Evolutionary conservation across 768 basidiomycete genomes (phyloP), one percentile per base, ranked within the genome.

Genomic region (Collybia mongolica): DNA sequence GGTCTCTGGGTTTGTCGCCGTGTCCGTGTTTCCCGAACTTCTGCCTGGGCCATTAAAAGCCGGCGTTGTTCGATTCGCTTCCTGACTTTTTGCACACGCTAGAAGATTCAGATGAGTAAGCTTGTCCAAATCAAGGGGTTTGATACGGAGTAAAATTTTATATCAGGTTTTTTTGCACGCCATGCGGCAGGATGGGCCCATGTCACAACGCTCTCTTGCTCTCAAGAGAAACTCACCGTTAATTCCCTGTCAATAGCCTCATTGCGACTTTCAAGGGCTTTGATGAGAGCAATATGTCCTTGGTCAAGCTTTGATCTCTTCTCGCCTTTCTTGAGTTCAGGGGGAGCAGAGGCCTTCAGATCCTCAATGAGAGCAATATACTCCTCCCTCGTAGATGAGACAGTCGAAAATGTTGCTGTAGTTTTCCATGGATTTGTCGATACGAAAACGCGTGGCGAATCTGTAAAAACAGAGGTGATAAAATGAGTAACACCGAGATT

Each of bases 351-450:
- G 11, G 63, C 65, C 61, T 86, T 87, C 56, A 93, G 64, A 42
- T 74, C 72, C 54, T 83, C 83, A 49, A 92, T 74, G 39, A 82
- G 63, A 5, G 70, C 72, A n/a, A 83, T 48, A 60, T 92, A 93
- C 62, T 93, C 89, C 44, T 84, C 84, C 39, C 78, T 77, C 12
- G 88, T 85, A 3, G 87, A 85, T 12, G 88, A 80, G 46, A 87
- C 68, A 9, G 84, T 76, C 58, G 84, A 77, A 60, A 93, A 88
- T 14, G 86, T 85, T 26, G 89, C 84, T 7, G 84, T 82, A 38
- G 85, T 84, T 72, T 93, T 94, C 90, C 90, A 94, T 18, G 92
- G 92, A 66, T 94, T 94, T 12, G 88, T 89, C 28, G 91, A 93
- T 35, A 80, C 71, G 61, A 90, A 94, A 46, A 93, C 69, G 52